Evolutionary conservation across 2,329 filamentous ascomycete genomes (phyloP), one percentile per base, ranked within the genome.

Genomic region (Arthrobotrys pseudoclavata): DNA sequence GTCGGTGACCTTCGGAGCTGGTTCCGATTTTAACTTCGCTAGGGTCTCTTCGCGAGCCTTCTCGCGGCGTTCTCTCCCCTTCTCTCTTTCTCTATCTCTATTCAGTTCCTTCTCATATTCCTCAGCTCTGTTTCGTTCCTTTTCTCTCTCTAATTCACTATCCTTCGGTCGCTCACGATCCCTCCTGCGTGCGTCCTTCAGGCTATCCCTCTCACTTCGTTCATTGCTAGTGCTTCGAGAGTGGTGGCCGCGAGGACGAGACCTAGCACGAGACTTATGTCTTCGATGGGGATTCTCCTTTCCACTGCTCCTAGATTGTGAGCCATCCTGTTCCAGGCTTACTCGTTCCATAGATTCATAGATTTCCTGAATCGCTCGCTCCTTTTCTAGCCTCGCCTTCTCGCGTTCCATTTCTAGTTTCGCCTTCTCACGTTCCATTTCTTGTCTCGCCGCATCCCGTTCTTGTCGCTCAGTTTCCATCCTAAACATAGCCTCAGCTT

Each of bases 191-290:
- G 47, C 61, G 15, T 55, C 45, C 24, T 26, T 47, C 26, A 18
- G 24, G n/a, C 37, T 47, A 10, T 50, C 20, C 68, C 72, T 67
- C 18, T 64, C 71, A 22, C 55, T 69, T 24, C 47, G 55, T 37
- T 70, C 72, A 29, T 60, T 69, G 45, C 72, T 76, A 12, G 72
- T 66, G 34, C 72, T 76, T 20, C 66, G 34, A 20, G 71, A 69
- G 26, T 69, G 50, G 18, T 75, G 48, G 6, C 50, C 63, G 12
- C 66, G 66, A 34, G 57, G 66, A 15, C 66, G 72, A 22, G 72
- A 76, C n/a, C 60, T 69, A 24, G 40, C 47, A 10, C 55, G 55
- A 42, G 55, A 26, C 20, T 26, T 60, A 26, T 40, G 55, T 26
- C 55, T 40, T 37, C 12, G 9, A 10, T 60, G 34, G 3, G 24